Evolutionary conservation across 441 rosid genomes (phyloP).

Genomic region (Mallotus japonicus): DNA sequence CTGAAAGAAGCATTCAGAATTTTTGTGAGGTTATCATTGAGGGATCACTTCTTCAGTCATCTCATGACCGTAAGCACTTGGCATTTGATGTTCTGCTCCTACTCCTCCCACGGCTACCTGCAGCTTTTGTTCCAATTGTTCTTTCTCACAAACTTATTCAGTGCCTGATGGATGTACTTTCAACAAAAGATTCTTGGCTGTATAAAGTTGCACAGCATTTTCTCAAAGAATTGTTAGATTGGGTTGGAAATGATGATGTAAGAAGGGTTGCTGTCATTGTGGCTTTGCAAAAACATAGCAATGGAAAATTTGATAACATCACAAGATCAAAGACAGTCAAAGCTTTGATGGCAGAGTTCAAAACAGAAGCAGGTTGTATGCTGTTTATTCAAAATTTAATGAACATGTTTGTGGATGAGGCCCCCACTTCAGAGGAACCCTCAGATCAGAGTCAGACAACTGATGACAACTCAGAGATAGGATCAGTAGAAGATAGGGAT

Average conservation of each 20-base stretch:
- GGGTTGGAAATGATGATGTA: conserved; percentile 81
- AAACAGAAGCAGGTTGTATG: conserved; percentile 75
- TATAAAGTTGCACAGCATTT: conserved; percentile 79
- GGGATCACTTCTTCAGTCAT: conserved; percentile 69
- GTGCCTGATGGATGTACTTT: conserved; percentile 83
- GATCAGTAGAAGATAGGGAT: conserved; percentile 79
- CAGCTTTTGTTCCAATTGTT: conserved; percentile 59
- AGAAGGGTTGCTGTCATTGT: conserved; percentile 75
- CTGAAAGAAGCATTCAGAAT: conserved; percentile 48
- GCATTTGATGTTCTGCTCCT: conserved; percentile 79
- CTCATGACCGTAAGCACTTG: conserved; percentile 93
- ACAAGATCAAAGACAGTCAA: conserved; percentile 76
- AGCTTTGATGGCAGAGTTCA: conserved; percentile 73
- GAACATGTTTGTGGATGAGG: conserved; percentile 81
- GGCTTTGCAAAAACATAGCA: conserved; percentile 87
- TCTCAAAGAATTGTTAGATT: conserved; percentile 64
- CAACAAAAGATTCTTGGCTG: conserved; percentile 90
- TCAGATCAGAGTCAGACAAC: conserved; percentile 99
- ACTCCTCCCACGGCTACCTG: conserved; percentile 78
- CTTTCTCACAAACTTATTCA: conserved; percentile 77
- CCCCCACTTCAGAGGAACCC: conserved; percentile 70
- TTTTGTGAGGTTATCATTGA: conserved; percentile 70
- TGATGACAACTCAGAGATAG: conserved; percentile 94
- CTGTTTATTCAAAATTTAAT: conserved; percentile 72
- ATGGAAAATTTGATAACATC: conserved; percentile 74